A percentile compares a stretch with the other conserved stretches of the same genome.
phyloP scores from a whole-genome alignment of 1,284 basidiomycete genomes.

The Malassezia brasiliensis region DNA sequence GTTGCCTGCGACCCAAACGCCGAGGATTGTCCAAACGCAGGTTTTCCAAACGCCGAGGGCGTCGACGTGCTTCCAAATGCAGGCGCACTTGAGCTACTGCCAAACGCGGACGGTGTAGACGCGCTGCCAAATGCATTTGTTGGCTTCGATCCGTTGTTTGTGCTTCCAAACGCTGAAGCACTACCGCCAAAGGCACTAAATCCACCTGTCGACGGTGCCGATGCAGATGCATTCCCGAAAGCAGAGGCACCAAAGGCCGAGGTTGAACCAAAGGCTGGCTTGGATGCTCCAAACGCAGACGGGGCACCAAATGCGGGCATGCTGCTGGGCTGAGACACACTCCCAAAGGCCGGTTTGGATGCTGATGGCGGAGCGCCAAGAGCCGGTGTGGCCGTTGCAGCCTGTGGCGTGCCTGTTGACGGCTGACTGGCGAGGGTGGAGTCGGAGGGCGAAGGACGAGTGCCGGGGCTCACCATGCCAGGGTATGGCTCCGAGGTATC shows the following conservation, averaged over 20 bases:
- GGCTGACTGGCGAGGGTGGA: background rate
- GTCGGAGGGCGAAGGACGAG: background rate
- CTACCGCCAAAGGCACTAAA: slow-evolving; percentile 7
- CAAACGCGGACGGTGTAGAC: slow-evolving; percentile 24
- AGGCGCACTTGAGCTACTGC: slow-evolving; percentile 38
- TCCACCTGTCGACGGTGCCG: slow-evolving; percentile 13
- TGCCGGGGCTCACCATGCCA: slow-evolving; percentile 39
- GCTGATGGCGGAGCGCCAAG: background rate
- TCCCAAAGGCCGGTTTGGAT: background rate
- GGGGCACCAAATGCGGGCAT: background rate
- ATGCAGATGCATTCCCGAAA: slow-evolving; percentile 43
- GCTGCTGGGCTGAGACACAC: background rate
- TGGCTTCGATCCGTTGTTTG: slow-evolving; percentile 9
- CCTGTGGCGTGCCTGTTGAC: background rate
- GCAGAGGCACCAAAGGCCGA: slow-evolving; percentile 15
- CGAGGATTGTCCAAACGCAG: slow-evolving; percentile 16
- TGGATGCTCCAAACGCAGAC: slow-evolving; percentile 45
- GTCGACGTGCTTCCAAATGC: slow-evolving; percentile 35
- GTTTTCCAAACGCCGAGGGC: slow-evolving; percentile 22
- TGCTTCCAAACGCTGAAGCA: slow-evolving; percentile 12
- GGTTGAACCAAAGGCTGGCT: background rate
- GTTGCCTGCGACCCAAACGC: background rate
- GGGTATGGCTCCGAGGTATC: slow-evolving; percentile 50
- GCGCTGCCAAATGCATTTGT: background rate
- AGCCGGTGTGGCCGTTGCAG: background rate